Evolutionary conservation across 2,329 filamentous ascomycete species (phyloP), one percentile per base, ranked within the genome.

Genomic region (Cladosporium sphaerospermum): DNA sequence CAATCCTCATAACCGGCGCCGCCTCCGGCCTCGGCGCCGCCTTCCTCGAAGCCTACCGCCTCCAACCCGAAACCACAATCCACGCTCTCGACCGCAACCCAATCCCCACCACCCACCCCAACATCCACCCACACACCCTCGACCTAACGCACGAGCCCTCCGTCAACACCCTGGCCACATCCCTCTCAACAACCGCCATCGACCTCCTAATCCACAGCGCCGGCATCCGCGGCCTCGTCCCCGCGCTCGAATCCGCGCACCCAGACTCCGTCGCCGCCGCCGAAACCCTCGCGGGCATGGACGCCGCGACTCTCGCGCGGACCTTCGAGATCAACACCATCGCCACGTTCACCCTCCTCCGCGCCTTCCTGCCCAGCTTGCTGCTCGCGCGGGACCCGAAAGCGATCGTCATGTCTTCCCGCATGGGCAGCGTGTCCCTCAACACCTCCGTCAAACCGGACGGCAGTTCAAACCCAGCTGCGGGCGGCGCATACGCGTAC

Each of bases 401-500:
- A 55, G 70, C 72, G 7, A 55, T 76, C 7, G 54, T 76, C 13
- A 67, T 77, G 62, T 70, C 70, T 1, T 73, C 70, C 1, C 64
- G 75, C 1, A 75, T 77, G 74, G 73, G 73, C 3, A 72, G 69
- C 10, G 54, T 76, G 8, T 56, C 62, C 0, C 64, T 67, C 23
- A 76, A 76, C 54, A 34, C 58, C 19, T 23, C 18, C 10, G 55
- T 55, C 2, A 5, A 3, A 3, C 23, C 23, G 23, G 23, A 28
- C 23, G 23, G 23, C 3, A 7, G 3, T 2, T 3, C 16, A 3
- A 64, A 61, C n/a, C 55, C 54, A 13, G 59, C 56, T 1, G 61
- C 62, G 1, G 74, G 74, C 0, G 67, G 69, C 2, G 73, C 67
- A 2, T 77, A 76, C 56, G 75, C 75, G 9, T 77, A 77, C 57